Conservation (phyloP, 176 grass and related monocot genomes). For the Triticum dicoccoides region DNA sequence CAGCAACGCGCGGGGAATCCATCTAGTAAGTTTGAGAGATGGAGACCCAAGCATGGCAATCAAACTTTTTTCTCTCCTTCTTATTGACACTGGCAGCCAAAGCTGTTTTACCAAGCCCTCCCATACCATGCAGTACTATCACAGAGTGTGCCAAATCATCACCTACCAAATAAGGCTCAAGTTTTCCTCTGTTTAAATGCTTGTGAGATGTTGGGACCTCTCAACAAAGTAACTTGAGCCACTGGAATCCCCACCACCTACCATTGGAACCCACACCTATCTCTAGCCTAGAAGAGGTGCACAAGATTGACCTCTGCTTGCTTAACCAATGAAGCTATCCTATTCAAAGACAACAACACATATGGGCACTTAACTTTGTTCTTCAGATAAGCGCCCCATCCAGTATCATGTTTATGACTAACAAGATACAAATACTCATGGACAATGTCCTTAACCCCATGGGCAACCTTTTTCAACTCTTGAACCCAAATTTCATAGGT, state of each 20-base stretch:
- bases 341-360: neutral
- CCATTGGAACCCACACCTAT: neutral
- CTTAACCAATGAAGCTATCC: neutral
- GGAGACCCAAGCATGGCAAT: neutral
- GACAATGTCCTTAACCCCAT: neutral
- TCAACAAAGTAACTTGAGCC: neutral
- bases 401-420: neutral
- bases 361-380: neutral
- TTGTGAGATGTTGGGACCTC: neutral
- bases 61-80: neutral
- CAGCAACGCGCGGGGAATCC: too few species aligned
- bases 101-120: too few species aligned
- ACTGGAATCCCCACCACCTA: neutral
- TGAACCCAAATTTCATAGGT: neutral
- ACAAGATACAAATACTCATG: conserved; percentile 2
- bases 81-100: too few species aligned
- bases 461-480: neutral
- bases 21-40: conserved; percentile 6
- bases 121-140: too few species aligned
- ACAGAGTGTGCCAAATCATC: too few species aligned
- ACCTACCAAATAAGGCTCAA: too few species aligned
- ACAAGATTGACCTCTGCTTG: neutral
- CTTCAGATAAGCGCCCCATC: neutral
- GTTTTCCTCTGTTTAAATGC: neutral
- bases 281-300: neutral